phyloP scores from a whole-genome alignment of 2,329 filamentous ascomycete species.

The Colletotrichum noveboracense region DNA sequence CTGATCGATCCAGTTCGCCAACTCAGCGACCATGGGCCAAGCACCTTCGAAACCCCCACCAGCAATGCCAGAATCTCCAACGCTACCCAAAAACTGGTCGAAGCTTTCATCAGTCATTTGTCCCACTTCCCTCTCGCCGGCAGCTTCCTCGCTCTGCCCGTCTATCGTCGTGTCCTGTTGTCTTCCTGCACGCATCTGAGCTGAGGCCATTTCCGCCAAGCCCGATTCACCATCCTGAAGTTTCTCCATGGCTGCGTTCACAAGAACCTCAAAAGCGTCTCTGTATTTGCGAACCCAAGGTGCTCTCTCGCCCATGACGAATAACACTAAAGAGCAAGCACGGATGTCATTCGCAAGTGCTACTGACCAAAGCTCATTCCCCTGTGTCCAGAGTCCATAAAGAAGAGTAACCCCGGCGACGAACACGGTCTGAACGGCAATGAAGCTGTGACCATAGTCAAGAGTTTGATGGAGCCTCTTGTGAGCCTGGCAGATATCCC shows the following conservation, averaged over 20 bases:
- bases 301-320: conserved; percentile 54
- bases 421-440: conserved; percentile 47
- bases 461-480: conserved; percentile 45
- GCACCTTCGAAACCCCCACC: conserved; percentile 20
- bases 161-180: background rate
- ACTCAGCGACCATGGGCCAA: conserved; percentile 32
- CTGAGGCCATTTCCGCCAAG: conserved; percentile 11
- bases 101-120: background rate
- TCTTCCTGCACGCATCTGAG: background rate
- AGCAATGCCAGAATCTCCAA: background rate
- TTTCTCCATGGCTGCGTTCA: conserved; percentile 37
- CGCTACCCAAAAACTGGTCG: background rate
- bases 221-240: conserved; percentile 1
- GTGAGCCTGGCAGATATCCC: conserved; percentile 46
- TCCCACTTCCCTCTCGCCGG: background rate
- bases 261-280: conserved; percentile 51
- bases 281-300: conserved; percentile 52
- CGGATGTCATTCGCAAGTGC: conserved; percentile 53
- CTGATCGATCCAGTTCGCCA: conserved; percentile 35
- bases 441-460: conserved; percentile 46
- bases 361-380: conserved; percentile 51
- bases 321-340: conserved; percentile 52
- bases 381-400: conserved; percentile 45
- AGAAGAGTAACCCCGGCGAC: conserved; percentile 45
- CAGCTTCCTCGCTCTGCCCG: background rate